Percentiles rank a stretch among this genome's conserved stretches.
phyloP scores from a whole-genome alignment of 331 rosid genomes.

The Ulmus americana region DNA sequence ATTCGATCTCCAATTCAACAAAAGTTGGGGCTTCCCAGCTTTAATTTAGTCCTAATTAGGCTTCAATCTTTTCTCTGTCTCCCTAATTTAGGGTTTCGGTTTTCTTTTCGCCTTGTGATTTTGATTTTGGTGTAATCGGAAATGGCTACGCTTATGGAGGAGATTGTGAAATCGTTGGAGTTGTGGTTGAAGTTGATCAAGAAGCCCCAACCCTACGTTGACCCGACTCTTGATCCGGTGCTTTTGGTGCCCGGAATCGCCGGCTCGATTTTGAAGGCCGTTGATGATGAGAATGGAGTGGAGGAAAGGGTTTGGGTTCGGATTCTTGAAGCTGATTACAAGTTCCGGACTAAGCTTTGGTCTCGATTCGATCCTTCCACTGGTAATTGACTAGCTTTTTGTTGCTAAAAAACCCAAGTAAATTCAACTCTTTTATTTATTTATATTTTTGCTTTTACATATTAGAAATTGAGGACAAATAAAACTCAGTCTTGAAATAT shows the following conservation, averaged over 20 bases:
- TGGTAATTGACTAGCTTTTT: constrained; percentile 30
- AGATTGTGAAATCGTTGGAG: constrained; percentile 57
- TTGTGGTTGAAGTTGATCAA: constrained; percentile 59
- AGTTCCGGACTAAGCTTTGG: constrained; percentile 79
- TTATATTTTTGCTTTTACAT: not conserved
- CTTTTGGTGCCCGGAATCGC: constrained; percentile 78
- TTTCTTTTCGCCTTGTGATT: not conserved
- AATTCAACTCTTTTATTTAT: not conserved
- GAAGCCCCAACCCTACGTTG: constrained; percentile 54
- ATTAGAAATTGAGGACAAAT: not conserved
- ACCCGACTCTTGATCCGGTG: constrained; percentile 82
- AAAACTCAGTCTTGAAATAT: not conserved
- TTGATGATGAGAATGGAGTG: constrained; percentile 36
- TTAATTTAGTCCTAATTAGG: not conserved
- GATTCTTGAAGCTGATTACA: constrained; percentile 63
- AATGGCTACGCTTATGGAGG: constrained; percentile 67
- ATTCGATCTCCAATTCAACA: not conserved
- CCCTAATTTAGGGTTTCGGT: constrained; percentile 3
- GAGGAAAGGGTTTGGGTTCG: constrained; percentile 90
- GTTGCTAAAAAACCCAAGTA: not conserved
- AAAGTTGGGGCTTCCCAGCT: not conserved
- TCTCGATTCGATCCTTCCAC: constrained; percentile 75
- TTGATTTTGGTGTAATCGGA: not conserved
- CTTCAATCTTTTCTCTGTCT: not conserved
- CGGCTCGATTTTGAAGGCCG: constrained; percentile 69